Conservation (phyloP, 257 asterid genomes). For the Nicotiana tomentosiformis region DNA sequence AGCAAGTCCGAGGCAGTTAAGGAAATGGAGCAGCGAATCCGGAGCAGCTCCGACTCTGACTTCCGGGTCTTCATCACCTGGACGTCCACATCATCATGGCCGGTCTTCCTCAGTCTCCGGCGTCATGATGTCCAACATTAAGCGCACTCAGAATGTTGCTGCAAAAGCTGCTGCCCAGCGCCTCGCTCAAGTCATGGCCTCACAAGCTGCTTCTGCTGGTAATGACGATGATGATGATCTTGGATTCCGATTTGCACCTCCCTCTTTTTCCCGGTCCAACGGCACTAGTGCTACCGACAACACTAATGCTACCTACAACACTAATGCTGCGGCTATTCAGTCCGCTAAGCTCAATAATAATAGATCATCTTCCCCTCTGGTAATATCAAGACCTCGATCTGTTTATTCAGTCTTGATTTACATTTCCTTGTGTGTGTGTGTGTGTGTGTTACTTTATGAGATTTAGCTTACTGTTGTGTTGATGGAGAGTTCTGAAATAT, state of each 20-base stretch:
- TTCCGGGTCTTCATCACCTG: slow-evolving; percentile 29
- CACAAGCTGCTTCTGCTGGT: slow-evolving; percentile 60
- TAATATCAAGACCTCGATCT: slow-evolving; percentile 15
- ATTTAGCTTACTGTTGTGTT: background rate
- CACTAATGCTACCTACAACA: background rate
- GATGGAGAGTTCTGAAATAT: background rate
- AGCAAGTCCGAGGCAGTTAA: slow-evolving; percentile 26
- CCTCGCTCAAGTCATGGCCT: slow-evolving; percentile 98
- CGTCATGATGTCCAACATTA: slow-evolving; percentile 59
- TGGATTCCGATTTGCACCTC: slow-evolving; percentile 65
- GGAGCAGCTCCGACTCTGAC: slow-evolving; percentile 15
- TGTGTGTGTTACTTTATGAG: background rate
- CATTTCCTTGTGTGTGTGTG: no score
- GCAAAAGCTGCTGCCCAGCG: slow-evolving; percentile 99
- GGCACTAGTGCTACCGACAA: slow-evolving; percentile 16
- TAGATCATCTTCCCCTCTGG: slow-evolving; percentile 97
- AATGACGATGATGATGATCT: slow-evolving; percentile 54
- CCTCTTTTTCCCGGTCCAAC: slow-evolving; percentile 53
- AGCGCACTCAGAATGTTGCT: slow-evolving; percentile 90
- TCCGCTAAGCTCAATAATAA: slow-evolving; percentile 34
- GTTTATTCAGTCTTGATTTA: background rate
- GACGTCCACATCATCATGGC: slow-evolving; percentile 36
- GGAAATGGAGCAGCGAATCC: slow-evolving; percentile 81
- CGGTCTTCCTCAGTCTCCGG: slow-evolving; percentile 73
- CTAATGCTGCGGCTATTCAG: slow-evolving; percentile 29